These are phyloP conservation scores for Vitis hybrid DNA, from an alignment of 177 flowering plant genomes.

Conservation along the genomic window DNA sequence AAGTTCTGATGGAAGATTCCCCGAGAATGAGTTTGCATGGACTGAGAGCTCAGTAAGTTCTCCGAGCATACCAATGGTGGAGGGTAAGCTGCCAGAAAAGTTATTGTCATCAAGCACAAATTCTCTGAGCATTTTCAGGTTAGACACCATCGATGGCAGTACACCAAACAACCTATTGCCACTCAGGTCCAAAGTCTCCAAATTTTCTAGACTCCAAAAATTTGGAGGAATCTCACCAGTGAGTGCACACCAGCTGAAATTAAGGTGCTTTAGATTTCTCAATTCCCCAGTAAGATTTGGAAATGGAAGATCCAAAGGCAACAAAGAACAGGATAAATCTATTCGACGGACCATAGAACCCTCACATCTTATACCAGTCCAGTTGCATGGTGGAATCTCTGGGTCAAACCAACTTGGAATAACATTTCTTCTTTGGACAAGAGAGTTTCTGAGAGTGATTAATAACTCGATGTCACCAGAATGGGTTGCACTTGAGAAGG, in stretches of 20 bases:
- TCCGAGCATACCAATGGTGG: conserved; percentile 40
- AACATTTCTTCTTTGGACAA: conserved; percentile 21
- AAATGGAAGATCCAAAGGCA: conserved; percentile 41
- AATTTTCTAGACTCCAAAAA: conserved; percentile 38
- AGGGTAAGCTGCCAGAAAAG: conserved; percentile 51
- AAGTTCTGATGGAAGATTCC: conserved; percentile 49
- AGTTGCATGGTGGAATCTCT: conserved; percentile 44
- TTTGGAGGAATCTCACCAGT: conserved; percentile 39
- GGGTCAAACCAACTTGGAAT: conserved; percentile 46
- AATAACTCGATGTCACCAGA: conserved; percentile 25
- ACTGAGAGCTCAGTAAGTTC: conserved; percentile 48
- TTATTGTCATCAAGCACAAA: conserved; percentile 49
- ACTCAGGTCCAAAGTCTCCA: conserved; percentile 51
- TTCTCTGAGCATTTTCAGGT: conserved; percentile 39
- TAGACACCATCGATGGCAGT: conserved; percentile 34
- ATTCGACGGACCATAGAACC: conserved; percentile 29
- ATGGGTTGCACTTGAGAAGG: conserved; percentile 8
- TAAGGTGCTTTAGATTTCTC: conserved; percentile 41
- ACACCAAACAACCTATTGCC: conserved; percentile 40
- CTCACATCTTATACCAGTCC: conserved; percentile 54
- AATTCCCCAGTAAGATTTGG: conserved; percentile 40
- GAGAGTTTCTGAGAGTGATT: conserved; percentile 31
- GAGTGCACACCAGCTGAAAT: conserved; percentile 47
- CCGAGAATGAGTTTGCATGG: conserved; percentile 40
- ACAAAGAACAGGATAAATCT: conserved; percentile 26